Conservation (phyloP, 805 yeast species). For the Starmera pachycereana region DNA sequence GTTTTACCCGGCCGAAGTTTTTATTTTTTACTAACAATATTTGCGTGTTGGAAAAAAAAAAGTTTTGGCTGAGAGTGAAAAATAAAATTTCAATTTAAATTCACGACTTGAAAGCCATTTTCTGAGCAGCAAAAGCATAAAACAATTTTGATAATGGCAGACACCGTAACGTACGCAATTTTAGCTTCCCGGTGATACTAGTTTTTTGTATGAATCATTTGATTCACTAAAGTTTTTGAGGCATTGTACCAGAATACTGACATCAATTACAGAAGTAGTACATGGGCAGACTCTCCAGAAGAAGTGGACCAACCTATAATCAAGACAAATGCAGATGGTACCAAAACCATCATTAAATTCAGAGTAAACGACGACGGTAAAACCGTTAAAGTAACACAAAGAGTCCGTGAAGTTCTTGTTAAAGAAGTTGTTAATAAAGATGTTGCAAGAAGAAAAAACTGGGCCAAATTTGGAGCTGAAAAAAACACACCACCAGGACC, state of each 20-base stretch:
- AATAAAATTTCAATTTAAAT: no score
- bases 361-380: slow-evolving; percentile 68
- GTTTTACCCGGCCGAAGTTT: no score
- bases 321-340: slow-evolving; percentile 74
- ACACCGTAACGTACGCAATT: no score
- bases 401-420: slow-evolving; percentile 63
- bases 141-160: no score
- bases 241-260: neutral
- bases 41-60: no score
- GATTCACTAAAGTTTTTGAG: no score
- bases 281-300: slow-evolving; percentile 44
- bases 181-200: no score
- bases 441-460: slow-evolving; percentile 80
- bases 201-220: no score
- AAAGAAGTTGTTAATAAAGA: slow-evolving; percentile 75
- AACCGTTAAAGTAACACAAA: slow-evolving; percentile 81
- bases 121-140: no score
- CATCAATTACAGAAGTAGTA: neutral
- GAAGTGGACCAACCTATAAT: slow-evolving; percentile 67
- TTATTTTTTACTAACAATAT: no score
- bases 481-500: slow-evolving; percentile 71
- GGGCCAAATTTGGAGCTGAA: slow-evolving; percentile 86
- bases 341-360: slow-evolving; percentile 77
- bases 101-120: no score
- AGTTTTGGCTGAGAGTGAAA: no score